Evolutionary conservation across 1,139 yeast genomes (phyloP).

Genomic region (Lizanozyma gosingica): DNA sequence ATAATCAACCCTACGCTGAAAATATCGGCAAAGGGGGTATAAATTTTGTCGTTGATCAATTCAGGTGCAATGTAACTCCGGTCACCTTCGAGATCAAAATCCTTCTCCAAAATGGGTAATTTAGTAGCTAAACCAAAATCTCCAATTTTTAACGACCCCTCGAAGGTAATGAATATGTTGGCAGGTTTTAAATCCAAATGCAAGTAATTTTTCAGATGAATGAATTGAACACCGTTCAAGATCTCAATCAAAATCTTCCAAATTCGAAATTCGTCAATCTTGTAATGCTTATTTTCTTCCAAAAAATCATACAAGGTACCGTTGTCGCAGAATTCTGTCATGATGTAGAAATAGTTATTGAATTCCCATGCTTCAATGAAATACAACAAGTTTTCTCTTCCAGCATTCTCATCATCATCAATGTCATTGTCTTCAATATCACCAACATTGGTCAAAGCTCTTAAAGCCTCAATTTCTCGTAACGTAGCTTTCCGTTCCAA

Average conservation of each 20-base stretch:
- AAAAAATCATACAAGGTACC: slow-evolving; percentile 81
- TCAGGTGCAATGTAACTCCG: slow-evolving; percentile 98
- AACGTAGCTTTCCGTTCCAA: slow-evolving; percentile 27
- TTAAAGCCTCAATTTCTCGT: slow-evolving; percentile 36
- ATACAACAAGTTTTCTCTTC: slow-evolving; percentile 71
- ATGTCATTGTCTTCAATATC: slow-evolving; percentile 29
- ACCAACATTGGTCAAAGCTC: slow-evolving; percentile 32
- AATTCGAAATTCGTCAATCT: slow-evolving; percentile 92
- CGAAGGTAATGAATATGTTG: slow-evolving; percentile 86
- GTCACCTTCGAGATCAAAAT: slow-evolving; percentile 91
- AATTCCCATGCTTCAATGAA: slow-evolving; percentile 84
- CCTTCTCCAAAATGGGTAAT: slow-evolving; percentile 46
- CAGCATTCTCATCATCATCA: slow-evolving; percentile 50
- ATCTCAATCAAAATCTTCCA: slow-evolving; percentile 92
- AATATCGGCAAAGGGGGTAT: slow-evolving; percentile 89
- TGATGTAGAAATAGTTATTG: slow-evolving; percentile 67
- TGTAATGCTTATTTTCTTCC: slow-evolving; percentile 61
- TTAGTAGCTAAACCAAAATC: slow-evolving; percentile 60
- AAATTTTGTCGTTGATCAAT: slow-evolving; percentile 69
- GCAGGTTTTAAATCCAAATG: slow-evolving; percentile 94
- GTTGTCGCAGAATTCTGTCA: slow-evolving; percentile 94
- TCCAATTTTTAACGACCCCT: slow-evolving; percentile 81
- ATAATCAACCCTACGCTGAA: slow-evolving; percentile 88
- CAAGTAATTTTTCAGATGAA: slow-evolving; percentile 67
- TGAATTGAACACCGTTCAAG: slow-evolving; percentile 66